Conservation (phyloP, 2,329 filamentous ascomycete species). For the Xylaria arbuscula region DNA sequence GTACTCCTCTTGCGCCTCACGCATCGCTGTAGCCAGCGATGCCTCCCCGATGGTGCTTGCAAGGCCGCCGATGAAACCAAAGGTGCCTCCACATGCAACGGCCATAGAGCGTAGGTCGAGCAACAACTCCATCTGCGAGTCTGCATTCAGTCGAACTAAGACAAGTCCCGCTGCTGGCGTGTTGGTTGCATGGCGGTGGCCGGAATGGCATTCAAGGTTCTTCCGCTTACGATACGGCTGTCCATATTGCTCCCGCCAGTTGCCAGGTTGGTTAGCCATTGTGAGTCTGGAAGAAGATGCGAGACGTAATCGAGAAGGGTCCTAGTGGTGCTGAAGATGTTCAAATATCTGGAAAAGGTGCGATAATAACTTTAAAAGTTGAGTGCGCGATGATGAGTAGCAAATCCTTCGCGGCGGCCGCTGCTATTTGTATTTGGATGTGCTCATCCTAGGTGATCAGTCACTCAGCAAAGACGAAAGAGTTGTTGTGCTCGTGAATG, state of each 20-base stretch:
- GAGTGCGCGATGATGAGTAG: not conserved
- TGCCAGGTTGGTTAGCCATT: constrained; percentile 8
- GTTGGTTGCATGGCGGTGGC: constrained; percentile 28
- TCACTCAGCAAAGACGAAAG: not conserved
- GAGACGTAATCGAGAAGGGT: not conserved
- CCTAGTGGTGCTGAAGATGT: not conserved
- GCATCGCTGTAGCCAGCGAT: not conserved
- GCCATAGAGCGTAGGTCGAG: constrained; percentile 19
- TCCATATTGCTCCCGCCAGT: constrained; percentile 21
- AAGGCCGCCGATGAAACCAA: constrained; percentile 27
- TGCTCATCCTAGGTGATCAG: not conserved
- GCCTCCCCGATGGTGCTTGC: not conserved
- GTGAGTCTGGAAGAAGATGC: constrained; percentile 40
- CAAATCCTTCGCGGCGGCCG: not conserved
- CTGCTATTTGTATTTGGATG: not conserved
- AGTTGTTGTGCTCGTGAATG: not conserved
- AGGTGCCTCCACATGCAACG: not conserved
- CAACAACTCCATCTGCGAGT: constrained; percentile 23
- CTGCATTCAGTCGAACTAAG: constrained; percentile 19
- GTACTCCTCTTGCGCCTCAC: constrained; percentile 20
- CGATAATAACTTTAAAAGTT: not conserved
- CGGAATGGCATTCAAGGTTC: constrained; percentile 17
- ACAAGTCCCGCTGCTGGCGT: constrained; percentile 27
- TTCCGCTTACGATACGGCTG: constrained; percentile 18
- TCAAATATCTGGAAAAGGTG: not conserved